Base-by-base conservation (phyloP, 345 rosid species). In the Corchorus capsularis region DNA sequence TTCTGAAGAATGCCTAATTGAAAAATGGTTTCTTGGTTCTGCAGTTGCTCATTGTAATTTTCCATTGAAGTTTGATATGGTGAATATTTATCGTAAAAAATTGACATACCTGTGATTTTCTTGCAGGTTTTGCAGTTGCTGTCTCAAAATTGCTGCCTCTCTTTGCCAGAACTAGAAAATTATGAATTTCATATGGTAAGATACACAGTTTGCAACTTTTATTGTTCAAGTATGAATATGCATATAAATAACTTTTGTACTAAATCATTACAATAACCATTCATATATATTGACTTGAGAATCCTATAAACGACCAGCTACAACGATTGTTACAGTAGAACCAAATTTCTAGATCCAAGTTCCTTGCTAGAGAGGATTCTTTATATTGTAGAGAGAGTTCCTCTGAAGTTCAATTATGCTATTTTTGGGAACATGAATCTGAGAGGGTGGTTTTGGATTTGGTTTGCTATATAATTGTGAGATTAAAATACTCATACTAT, bases 151-250 rank as follows among this genome's bases (percentile, higher is more conserved):
- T 69, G 88, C 90, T 61, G 90, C 92, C 85, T 92, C 98, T 79
- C 82, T 89, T 73, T 89, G 91, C 98, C 97, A 94, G 80, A 83
- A 90, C 98, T 94, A 81, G 67, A 63, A 85, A 85, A 63, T 54
- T 27, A 82, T 69, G 59, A 76, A 19, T 37, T 15, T 7, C 20
- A 11, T 16, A 22, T 39, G 54, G 61, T 75, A 32, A 43, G 56
- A 49, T 74, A 62, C 32, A 19, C 13, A 45, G 32, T 49, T 9
- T 8, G 13, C 52, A n/a, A 47, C 49, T 35, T 74, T 62, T 17
- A 6, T 49, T 61, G 47, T 16, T 61, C 3, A 5, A 69, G 67
- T 19, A 32, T 35, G 34, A 62, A 11, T 34, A n/a, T 50, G 56
- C 69, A 4, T 3, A 46, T 17, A 17, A 62, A 34, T 11, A 50